phyloP scores from a whole-genome alignment of 257 asterid genomes.

The Nicotiana knightiana region DNA sequence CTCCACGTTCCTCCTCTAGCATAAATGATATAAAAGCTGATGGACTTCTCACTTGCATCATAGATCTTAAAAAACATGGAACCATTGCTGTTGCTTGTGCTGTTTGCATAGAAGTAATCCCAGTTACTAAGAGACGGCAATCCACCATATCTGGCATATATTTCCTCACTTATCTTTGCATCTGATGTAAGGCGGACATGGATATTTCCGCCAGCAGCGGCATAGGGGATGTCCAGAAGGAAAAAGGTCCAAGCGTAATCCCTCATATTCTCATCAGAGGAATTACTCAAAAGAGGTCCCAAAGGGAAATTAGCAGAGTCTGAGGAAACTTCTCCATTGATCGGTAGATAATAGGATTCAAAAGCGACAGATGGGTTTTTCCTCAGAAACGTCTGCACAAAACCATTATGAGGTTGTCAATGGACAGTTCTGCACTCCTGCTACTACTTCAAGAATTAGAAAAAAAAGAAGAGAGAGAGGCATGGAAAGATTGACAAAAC shows the following conservation, averaged over 20 bases:
- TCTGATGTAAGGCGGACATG: constrained; percentile 55
- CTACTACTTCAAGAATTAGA: background rate
- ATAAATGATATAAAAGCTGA: constrained; percentile 68
- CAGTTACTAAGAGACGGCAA: constrained; percentile 63
- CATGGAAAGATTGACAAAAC: background rate
- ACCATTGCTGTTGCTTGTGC: constrained; percentile 68
- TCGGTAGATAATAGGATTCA: constrained; percentile 72
- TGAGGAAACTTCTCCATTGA: constrained; percentile 36
- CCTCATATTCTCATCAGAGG: constrained; percentile 31
- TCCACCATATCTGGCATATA: constrained; percentile 84
- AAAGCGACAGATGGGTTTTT: constrained; percentile 53
- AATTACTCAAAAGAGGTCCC: constrained; percentile 75
- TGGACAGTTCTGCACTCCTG: background rate
- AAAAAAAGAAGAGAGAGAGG: background rate
- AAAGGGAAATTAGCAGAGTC: constrained; percentile 59
- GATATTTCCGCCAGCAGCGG: constrained; percentile 78
- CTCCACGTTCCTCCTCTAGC: constrained; percentile 81
- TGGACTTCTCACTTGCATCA: constrained; percentile 47
- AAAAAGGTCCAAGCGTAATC: constrained; percentile 71
- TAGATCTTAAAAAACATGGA: constrained; percentile 85
- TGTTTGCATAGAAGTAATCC: constrained; percentile 78
- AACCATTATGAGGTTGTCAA: constrained; percentile 26
- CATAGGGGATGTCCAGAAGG: constrained; percentile 65
- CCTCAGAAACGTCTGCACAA: constrained; percentile 67
- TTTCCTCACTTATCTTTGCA: constrained; percentile 46